Percentiles rank a stretch among this genome's conserved stretches.
Evolutionary conservation across 768 basidiomycete species (phyloP).

Genomic region (Naganishia randhawae): DNA sequence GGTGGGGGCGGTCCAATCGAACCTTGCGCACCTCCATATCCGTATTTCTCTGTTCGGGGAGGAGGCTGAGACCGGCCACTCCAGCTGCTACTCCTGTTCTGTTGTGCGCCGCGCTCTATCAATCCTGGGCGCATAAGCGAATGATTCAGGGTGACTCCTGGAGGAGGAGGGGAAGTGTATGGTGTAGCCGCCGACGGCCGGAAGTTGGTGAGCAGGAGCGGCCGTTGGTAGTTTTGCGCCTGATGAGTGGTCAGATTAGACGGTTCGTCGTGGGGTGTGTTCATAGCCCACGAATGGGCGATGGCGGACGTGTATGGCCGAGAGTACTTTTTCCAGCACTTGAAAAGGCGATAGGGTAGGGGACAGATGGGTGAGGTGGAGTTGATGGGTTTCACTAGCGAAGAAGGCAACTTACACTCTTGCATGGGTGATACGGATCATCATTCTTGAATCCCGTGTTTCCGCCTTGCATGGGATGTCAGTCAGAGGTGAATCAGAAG

Average conservation of each 20-base stretch:
- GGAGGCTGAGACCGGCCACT: neutral
- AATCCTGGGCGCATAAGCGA: neutral
- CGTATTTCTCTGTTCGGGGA: neutral
- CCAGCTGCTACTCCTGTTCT: neutral
- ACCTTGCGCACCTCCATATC: neutral
- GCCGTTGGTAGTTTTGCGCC: conserved; percentile 20
- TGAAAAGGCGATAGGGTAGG: neutral
- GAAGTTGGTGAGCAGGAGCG: neutral
- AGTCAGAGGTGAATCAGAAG: neutral
- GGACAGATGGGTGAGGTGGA: neutral
- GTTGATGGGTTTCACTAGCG: neutral
- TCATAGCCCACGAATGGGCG: conserved; percentile 19
- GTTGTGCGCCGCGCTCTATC: neutral
- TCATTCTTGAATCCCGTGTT: conserved; percentile 26
- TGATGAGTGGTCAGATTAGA: neutral
- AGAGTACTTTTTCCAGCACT: conserved; percentile 24
- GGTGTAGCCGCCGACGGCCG: neutral
- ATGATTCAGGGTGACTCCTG: neutral
- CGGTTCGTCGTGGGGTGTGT: neutral
- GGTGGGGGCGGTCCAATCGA: neutral
- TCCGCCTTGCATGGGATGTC: neutral
- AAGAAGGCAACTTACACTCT: conserved; percentile 1
- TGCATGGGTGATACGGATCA: conserved; percentile 23
- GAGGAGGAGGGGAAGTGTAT: neutral
- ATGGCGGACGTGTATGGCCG: conserved; percentile 24